These are phyloP conservation scores for Monosporascus sp. DNA, from an alignment of 2,329 filamentous ascomycete species.

Conservation along the genomic window DNA sequence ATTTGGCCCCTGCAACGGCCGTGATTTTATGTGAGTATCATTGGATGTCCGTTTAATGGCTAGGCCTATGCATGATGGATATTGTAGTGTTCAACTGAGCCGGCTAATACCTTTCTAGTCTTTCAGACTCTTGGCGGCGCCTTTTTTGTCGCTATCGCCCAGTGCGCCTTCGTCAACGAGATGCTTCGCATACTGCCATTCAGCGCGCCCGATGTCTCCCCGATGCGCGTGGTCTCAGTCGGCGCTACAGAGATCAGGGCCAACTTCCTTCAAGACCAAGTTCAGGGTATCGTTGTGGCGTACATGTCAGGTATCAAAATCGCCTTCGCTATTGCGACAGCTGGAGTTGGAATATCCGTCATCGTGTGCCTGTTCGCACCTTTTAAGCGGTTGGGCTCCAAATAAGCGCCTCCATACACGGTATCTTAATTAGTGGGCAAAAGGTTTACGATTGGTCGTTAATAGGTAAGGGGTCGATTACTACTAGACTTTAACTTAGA, in stretches of 20 bases:
- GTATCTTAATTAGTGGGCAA: no score
- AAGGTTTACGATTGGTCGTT: no score
- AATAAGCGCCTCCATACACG: no score
- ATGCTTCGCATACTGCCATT: neutral
- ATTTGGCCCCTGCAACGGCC: constrained; percentile 27
- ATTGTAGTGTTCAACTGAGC: no score
- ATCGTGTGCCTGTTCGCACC: neutral
- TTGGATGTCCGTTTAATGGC: no score
- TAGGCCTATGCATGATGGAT: no score
- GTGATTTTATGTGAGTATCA: neutral
- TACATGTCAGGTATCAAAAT: neutral
- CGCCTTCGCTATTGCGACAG: neutral
- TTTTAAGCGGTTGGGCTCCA: no score
- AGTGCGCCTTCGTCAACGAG: neutral
- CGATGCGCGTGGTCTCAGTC: neutral
- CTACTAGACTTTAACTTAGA: no score
- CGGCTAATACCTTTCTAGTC: neutral
- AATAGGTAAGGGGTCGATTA: no score
- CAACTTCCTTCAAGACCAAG: neutral
- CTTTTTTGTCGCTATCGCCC: neutral
- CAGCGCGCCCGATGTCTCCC: neutral
- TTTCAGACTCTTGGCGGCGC: neutral
- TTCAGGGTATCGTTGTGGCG: neutral
- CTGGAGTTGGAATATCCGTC: neutral
- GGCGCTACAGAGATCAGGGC: neutral